Base-by-base conservation (phyloP, 2,329 filamentous ascomycete genomes). In the Trichoderma sp. region DNA sequence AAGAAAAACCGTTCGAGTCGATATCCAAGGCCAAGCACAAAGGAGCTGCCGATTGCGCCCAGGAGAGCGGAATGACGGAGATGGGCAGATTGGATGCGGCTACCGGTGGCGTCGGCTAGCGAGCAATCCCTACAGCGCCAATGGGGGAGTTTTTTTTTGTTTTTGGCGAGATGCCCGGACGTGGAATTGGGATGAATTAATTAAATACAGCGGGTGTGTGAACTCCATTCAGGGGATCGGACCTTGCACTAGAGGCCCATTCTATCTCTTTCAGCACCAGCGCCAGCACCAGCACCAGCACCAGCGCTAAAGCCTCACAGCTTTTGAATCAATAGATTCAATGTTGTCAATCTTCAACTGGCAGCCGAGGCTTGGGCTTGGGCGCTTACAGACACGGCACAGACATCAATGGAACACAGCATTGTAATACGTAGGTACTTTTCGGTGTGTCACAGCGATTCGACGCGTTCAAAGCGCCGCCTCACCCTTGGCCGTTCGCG, bases 41-140 rank as follows among this genome's bases (percentile, higher is more conserved):
- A 48, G 56, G 45, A 60, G 54, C 50, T 53, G 65, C 56, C 58
- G 56, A 63, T 50, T 67, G 57, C 58, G 37, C 58, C 66, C 58
- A 68, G 66, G 66, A 64, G 66, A 64, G 58, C 50, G 58, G 45
- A 61, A 68, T 64, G 66, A 64, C 59, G 66, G 66, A 68, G 66
- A 64, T 64, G 58, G 66, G 56, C 66, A 68, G 60, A 68, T 68
- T 68, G 66, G 66, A 56, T 63, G 57, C 61, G 61, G 61, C 39
- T 54, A 58, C 58, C 48, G 45, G 64, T 60, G 56, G 45, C 54
- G 56, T 54, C 12, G 39, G 52, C 59, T 68, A 68, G 66, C 53
- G 66, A 53, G 37, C 25, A 57, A 56, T 65, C 37, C 52, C 50
- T 65, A 65, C 52, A 50, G 45, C 29, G 27, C 45, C 39, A 27